Percentiles rank a stretch among this genome's conserved stretches.
These are phyloP conservation scores for Lanmaoa pseudosensibilis DNA, from an alignment of 768 basidiomycete genomes.

Conservation along the genomic window DNA sequence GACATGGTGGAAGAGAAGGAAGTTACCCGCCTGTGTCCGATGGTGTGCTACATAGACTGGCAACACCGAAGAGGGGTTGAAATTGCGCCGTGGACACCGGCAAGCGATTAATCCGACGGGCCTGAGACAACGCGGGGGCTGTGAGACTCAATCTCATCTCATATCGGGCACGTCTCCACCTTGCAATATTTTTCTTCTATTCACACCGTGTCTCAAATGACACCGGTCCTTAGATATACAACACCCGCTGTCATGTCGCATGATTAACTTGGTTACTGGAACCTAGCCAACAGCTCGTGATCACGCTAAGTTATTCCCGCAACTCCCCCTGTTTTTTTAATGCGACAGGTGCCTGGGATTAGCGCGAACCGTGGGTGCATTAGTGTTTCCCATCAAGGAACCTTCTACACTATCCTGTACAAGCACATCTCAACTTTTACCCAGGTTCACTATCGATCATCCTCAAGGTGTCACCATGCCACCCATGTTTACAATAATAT, in stretches of 20 bases:
- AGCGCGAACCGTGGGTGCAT: neutral
- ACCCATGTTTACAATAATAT: slow-evolving; percentile 14
- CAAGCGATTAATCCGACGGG: slow-evolving; percentile 9
- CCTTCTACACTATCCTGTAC: neutral
- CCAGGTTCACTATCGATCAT: neutral
- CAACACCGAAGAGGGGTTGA: neutral
- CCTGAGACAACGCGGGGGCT: too few relatives aligned
- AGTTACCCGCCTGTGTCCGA: neutral
- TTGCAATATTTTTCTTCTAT: neutral
- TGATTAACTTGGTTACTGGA: neutral
- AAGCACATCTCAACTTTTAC: neutral
- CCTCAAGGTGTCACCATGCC: neutral
- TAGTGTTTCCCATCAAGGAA: neutral
- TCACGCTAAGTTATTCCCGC: neutral
- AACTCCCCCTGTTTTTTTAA: neutral
- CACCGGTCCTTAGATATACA: neutral
- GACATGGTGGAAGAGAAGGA: slow-evolving; percentile 14
- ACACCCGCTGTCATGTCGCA: neutral
- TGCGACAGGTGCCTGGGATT: neutral
- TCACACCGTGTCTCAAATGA: neutral
- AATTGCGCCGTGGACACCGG: slow-evolving; percentile 3
- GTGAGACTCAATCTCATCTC: neutral
- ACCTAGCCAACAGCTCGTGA: neutral
- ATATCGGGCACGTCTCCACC: too few relatives aligned
- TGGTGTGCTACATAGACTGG: slow-evolving; percentile 13